Evolutionary conservation across 1,284 basidiomycete genomes (phyloP), one percentile per base, ranked within the genome.

Genomic region (Boletus smithii): DNA sequence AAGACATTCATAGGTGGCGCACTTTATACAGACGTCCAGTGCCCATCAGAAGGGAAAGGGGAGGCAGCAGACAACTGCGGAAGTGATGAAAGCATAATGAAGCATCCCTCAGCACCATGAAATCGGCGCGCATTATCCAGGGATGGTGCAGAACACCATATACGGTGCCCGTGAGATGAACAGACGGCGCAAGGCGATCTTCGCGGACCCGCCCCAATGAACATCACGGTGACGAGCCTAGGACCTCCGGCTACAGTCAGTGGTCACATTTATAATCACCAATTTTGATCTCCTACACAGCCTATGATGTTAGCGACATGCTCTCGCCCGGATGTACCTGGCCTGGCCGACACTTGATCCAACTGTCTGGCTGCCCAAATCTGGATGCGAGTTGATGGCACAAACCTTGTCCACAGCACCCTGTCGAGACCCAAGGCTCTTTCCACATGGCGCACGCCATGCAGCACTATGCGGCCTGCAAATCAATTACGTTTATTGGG

Each of bases 401-500:
- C 47, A 37, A 60, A 51, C 58, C 56, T 48, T 55, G 46, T 43
- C 34, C 27, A 38, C 40, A 40, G 43, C 54, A 58, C 61, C 61
- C 54, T 61, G 41, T 35, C 33, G 16, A 41, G 42, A 41, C 22
- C 42, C 37, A 40, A 43, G 7, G 26, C 38, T 11, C n/a, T 46
- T 45, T 57, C 53, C 63, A 49, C 61, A 65, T 66, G 59, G 51
- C 42, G 31, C 6, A 57, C 37, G 43, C 58, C 55, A 61, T 59
- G 55, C 63, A 61, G 22, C 42, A 43, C 32, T 64, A 49, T 53
- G 61, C 57, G 48, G 37, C 48, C 61, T 63, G 58, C 60, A 51
- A 51, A 61, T 47, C 51, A 62, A 57, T 65, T 62, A 65, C 60
- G 60, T 65, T 51, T 66, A 66, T 65, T 65, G 47, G 35, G 43